Evolutionary conservation across 2,329 filamentous ascomycete species (phyloP), one percentile per base, ranked within the genome.

Genomic region (Sarocladium oryzae): DNA sequence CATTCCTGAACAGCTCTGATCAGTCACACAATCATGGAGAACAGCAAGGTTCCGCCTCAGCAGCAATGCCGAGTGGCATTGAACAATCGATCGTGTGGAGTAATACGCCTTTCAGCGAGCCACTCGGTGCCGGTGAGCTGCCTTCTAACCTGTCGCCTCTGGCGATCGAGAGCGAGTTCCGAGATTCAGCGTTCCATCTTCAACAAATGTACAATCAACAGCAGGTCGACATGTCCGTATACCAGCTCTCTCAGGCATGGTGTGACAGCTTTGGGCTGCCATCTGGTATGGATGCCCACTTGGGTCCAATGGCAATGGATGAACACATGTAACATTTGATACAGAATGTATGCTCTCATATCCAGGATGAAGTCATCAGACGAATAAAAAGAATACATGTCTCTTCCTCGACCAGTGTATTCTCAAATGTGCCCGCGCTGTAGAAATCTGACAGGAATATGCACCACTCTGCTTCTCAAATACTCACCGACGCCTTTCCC

Each of bases 401-500:
- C n/a, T 37, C 9, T 20, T 28, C 11, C 20, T 21, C n/a, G n/a
- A n/a, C n/a, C n/a, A n/a, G n/a, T n/a, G n/a, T n/a, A n/a, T n/a
- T n/a, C n/a, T 23, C 30, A 67, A 13, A 71, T 58, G 15, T 56
- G 54, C 1, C 71, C 71, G 50, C 71, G 62, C 37, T 71, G 61
- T 21, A 75, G 57, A 58, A 74, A 76, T 40, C 59, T 56, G 23
- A 65, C 65, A 4, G 72, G 73, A 2, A 75, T 58, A 52, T 75
- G 70, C 0, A 76, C 69, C n/a, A 63, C 64, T 55, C 69, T 71
- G 20, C 67, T 67, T 43, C 72, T 58, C 49, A 76, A 45, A 55
- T 73, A 75, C 63, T 76, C 72, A 13, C 62, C 66, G 35, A 67
- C 62, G 20, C 72, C 72, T 64, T 76, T 76, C 0, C 72, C 73